Conservation (phyloP, 2,329 filamentous ascomycete genomes). For the Fusarium setosum region DNA sequence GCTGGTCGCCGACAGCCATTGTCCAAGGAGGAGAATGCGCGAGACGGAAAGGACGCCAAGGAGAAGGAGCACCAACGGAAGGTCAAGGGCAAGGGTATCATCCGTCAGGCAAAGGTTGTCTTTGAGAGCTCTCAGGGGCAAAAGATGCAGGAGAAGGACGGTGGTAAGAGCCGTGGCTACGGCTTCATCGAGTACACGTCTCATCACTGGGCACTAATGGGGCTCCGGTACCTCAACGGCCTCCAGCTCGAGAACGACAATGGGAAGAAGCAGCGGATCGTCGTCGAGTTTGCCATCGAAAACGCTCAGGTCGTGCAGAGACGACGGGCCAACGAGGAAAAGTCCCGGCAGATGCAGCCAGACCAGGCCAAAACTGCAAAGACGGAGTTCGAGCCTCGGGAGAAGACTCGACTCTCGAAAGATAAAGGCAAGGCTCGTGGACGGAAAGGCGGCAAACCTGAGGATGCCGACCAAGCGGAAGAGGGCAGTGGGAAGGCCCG, state of each 20-base stretch:
- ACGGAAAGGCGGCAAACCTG: constrained; percentile 29
- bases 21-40: constrained; percentile 87
- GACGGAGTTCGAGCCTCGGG: constrained; percentile 23
- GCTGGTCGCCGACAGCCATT: constrained; percentile 78
- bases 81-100: constrained; percentile 84
- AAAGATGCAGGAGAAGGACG: constrained; percentile 82
- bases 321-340: constrained; percentile 59
- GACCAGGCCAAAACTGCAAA: constrained; percentile 34
- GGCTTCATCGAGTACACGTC: constrained; percentile 97
- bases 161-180: constrained; percentile 90
- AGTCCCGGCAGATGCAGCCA: constrained; percentile 43
- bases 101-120: constrained; percentile 93
- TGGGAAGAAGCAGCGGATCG: constrained; percentile 87
- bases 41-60: constrained; percentile 83
- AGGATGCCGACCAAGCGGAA: constrained; percentile 6
- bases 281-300: constrained; percentile 98
- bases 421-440: constrained; percentile 33
- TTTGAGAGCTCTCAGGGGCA: constrained; percentile 89
- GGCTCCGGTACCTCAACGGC: constrained; percentile 92
- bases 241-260: constrained; percentile 67
- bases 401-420: constrained; percentile 31
- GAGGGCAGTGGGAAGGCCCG: constrained; percentile 48
- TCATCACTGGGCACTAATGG: constrained; percentile 95
- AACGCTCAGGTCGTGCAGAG: constrained; percentile 95
- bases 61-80: constrained; percentile 85